These are phyloP conservation scores for Acer negundo DNA, from an alignment of 345 rosid species.

Conservation along the genomic window DNA sequence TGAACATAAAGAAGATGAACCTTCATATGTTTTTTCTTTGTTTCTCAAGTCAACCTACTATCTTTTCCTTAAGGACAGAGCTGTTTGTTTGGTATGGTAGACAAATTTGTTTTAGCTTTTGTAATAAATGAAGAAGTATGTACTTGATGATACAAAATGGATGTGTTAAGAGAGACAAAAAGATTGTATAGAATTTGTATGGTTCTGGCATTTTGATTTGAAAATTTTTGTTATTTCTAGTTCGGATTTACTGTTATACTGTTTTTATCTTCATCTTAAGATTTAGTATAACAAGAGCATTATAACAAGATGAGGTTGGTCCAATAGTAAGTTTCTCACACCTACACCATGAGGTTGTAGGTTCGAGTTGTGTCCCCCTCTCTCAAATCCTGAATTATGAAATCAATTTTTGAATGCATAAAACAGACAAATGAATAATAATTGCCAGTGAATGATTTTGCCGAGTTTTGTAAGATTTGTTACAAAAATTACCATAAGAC, in stretches of 20 bases:
- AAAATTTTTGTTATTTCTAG: background rate
- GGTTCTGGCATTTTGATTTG: background rate
- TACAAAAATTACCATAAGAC: too few relatives aligned
- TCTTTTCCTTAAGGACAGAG: conserved; percentile 19
- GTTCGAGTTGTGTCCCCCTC: too few relatives aligned
- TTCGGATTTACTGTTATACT: background rate
- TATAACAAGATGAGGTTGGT: too few relatives aligned
- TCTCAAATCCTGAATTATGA: background rate
- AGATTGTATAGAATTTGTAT: conserved; percentile 28
- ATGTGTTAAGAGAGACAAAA: background rate
- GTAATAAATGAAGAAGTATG: conserved; percentile 34
- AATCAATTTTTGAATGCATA: background rate
- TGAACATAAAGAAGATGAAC: conserved; percentile 25
- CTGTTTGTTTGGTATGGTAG: conserved; percentile 23
- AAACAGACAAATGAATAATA: too few relatives aligned
- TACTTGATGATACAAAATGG: background rate
- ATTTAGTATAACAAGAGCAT: background rate
- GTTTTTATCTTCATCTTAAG: background rate
- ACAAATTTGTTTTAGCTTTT: conserved; percentile 24
- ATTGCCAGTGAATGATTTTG: too few relatives aligned
- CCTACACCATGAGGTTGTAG: too few relatives aligned
- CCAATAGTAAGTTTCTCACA: too few relatives aligned
- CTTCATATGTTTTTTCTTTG: conserved; percentile 18
- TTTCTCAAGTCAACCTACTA: conserved; percentile 22
- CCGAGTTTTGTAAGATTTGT: too few relatives aligned